Base-by-base conservation (phyloP, 257 asterid species). In the Petunia secreta region DNA sequence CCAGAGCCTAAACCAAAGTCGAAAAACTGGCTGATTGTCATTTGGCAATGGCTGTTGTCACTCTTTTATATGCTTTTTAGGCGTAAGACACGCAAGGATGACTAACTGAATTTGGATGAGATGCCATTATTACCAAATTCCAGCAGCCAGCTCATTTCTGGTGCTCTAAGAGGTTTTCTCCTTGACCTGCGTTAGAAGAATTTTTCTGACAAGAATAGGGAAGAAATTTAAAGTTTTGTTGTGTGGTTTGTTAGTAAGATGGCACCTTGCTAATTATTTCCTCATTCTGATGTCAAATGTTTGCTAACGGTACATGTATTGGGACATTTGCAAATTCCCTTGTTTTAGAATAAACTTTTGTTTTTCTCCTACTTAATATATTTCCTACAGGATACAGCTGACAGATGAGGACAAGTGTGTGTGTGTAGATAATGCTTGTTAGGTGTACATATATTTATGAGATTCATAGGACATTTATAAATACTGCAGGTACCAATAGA, bases 1-100 rank as follows among this genome's bases (percentile, higher is more conserved):
- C 96, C 97, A 16, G 92, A 91, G 44, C 85, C 93, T 52, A 87
- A 89, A 81, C 95, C 95, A 7, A 81, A 82, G 84, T 60, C 84
- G 1, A 73, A 81, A 50, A 93, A 85, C 79, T 83, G 88, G 90
- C 82, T 94, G 59, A 40, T 88, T 82, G 41, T 85, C 39, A 62
- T 90, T 76, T 96, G 97, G 97, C 93, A 86, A 63, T 96, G 97
- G 96, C 54, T 92, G 73, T 44, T 94, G 43, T 89, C 97, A n/a
- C 52, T 93, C 71, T 88, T 89, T 85, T 39, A 75, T 83, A 86
- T 85, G 68, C 84, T 90, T 83, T 88, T 92, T 88, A 90, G 82
- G 81, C 83, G 85, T 77, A 87, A 87, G 74, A 79, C 87, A 86
- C 85, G 77, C 82, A 95, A 91, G 88, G 87, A 89, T 75, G 95